A percentile compares a stretch with the other conserved stretches of the same genome.
phyloP scores from a whole-genome alignment of 192 early-diverging fungal species.

The Backusella tarrabulga region DNA sequence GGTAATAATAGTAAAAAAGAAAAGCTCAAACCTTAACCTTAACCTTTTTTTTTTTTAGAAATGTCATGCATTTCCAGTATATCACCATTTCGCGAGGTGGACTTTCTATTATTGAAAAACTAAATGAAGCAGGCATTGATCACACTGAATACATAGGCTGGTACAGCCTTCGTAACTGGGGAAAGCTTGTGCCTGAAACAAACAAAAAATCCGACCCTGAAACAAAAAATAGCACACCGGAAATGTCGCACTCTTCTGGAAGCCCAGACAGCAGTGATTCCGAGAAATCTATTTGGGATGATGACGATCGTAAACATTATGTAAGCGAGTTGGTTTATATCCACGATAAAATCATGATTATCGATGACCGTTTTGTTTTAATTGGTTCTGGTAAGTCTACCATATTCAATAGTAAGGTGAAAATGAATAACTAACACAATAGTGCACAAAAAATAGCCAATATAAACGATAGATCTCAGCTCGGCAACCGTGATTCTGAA shows the following conservation, averaged over 20 bases:
- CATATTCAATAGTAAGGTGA: not conserved
- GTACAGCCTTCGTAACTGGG: conserved; percentile 71
- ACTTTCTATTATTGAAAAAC: conserved; percentile 61
- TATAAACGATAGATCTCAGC: conserved; percentile 11
- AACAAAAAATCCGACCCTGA: not conserved
- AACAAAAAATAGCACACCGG: not conserved
- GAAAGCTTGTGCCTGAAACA: conserved; percentile 32
- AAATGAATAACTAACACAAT: not conserved
- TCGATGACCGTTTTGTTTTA: conserved; percentile 82
- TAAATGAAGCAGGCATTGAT: conserved; percentile 56
- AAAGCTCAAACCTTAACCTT: not conserved
- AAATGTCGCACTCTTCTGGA: not conserved
- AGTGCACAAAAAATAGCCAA: not conserved
- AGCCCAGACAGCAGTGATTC: not conserved
- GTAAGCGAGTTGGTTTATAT: conserved; percentile 87
- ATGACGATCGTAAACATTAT: conserved; percentile 40
- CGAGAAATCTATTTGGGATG: not conserved
- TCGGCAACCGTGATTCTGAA: conserved; percentile 16
- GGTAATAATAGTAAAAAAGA: conserved; percentile 11
- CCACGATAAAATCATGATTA: conserved; percentile 86
- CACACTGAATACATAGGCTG: conserved; percentile 68
- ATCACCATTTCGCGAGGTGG: conserved; percentile 73
- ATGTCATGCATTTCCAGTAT: conserved; percentile 84
- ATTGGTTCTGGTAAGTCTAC: conserved; percentile 60
- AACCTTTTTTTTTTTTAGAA: not conserved